Evolutionary conservation across 1,139 yeast genomes (phyloP).

Genomic region (Geotrichum europaeum): DNA sequence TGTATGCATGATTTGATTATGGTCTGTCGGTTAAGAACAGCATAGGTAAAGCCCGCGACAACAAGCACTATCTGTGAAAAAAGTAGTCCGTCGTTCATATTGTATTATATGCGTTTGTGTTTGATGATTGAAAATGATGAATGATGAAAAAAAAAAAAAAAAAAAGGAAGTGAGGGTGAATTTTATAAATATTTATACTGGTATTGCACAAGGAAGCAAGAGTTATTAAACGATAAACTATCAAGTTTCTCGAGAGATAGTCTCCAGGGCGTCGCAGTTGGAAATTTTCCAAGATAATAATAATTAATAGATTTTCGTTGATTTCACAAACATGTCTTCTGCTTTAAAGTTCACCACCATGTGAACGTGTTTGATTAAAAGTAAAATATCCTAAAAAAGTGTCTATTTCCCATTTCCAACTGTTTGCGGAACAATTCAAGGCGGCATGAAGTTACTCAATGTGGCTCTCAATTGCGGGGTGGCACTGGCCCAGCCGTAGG

Average conservation of each 20-base stretch:
- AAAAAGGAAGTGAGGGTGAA: background rate
- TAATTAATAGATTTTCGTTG: no score
- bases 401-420: no score
- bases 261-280: background rate
- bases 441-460: no score
- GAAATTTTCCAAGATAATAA: background rate
- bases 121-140: background rate
- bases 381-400: no score
- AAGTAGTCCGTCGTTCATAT: constrained; percentile 1
- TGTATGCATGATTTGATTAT: background rate
- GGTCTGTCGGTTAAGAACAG: background rate
- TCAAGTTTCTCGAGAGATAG: background rate
- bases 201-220: background rate
- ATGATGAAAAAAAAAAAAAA: background rate
- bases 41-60: background rate
- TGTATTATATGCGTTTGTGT: background rate
- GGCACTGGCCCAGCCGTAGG: no score
- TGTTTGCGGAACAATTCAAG: no score
- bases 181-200: background rate
- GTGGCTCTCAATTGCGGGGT: no score
- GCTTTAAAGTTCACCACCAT: no score
- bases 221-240: background rate
- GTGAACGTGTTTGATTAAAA: no score
- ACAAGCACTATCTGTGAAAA: constrained; percentile 4
- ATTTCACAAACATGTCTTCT: no score